Evolutionary conservation across 2,329 filamentous ascomycete genomes (phyloP).

Genomic region (Fusarium metavorans): DNA sequence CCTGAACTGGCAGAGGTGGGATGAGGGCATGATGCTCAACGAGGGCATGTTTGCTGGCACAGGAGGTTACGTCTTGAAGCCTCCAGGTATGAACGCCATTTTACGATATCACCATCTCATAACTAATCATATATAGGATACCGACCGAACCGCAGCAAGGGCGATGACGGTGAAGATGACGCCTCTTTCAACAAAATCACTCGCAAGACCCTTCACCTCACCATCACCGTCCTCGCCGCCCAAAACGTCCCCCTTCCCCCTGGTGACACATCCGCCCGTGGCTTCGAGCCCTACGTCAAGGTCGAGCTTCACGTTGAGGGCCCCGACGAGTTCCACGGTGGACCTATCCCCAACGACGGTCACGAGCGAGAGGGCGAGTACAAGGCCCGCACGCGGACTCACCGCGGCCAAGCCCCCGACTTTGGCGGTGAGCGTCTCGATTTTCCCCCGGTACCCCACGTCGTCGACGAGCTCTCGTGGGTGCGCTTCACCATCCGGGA

Average conservation of each 20-base stretch:
- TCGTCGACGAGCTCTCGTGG: slow-evolving; percentile 79
- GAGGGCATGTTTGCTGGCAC: slow-evolving; percentile 90
- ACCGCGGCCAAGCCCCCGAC: slow-evolving; percentile 71
- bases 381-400: slow-evolving; percentile 70
- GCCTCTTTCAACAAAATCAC: slow-evolving; percentile 49
- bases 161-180: slow-evolving; percentile 30
- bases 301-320: slow-evolving; percentile 85
- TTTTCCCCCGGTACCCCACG: slow-evolving; percentile 66
- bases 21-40: slow-evolving; percentile 96
- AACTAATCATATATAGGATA: slow-evolving; percentile 45
- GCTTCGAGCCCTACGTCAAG: slow-evolving; percentile 85
- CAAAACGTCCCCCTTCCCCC: slow-evolving; percentile 78
- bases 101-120: background rate
- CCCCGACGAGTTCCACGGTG: slow-evolving; percentile 57
- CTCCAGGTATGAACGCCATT: slow-evolving; percentile 63
- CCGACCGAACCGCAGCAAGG: slow-evolving; percentile 38
- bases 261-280: slow-evolving; percentile 60
- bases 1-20: slow-evolving; percentile 92
- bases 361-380: slow-evolving; percentile 59
- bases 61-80: slow-evolving; percentile 89
- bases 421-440: slow-evolving; percentile 69
- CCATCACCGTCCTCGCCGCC: slow-evolving; percentile 79
- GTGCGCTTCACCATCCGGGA: slow-evolving; percentile 89
- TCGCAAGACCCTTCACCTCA: slow-evolving; percentile 74
- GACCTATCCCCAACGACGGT: slow-evolving; percentile 54